Evolutionary conservation across 352 stramenopile genomes (phyloP), one percentile per base, ranked within the genome.

Genomic region (Phytophthora sansomeana): DNA sequence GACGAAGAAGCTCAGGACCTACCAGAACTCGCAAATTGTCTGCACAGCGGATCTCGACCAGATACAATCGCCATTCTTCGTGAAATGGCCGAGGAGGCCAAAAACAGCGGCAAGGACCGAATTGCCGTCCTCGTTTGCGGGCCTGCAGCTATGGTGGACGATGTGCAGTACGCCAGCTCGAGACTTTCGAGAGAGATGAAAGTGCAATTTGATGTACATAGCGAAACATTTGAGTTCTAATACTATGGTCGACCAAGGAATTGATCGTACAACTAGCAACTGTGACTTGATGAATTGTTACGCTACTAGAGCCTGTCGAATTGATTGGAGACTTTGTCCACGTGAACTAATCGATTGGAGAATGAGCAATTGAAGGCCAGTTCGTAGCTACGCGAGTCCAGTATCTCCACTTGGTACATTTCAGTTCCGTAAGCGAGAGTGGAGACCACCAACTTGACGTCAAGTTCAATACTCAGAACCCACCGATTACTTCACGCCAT

Each of bases 101-200:
- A 71, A 32, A 59, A 63, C 58, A 58, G 35, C 29, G 53, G 42
- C 7, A 75, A 77, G 28, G 36, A 75, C 8, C 66, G 77, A 29
- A 61, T 88, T 19, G 80, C 56, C 0, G 72, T 88, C 6, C 46
- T 88, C 16, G 80, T 85, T 3, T 88, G 77, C 24, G 80, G 80
- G 1, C 77, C 77, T 6, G 5, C 21, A 5, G 42, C 58, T 17
- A 65, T 88, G 39, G 54, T 88, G 0, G 53, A 66, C 0, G 69
- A 77, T 6, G 63, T 79, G 11, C 51, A 72, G 0, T 67, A 60
- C 30, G 43, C 65, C 4, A 73, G 62, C 26, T 69, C 64, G 0
- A 41, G 46, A 44, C 58, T 83, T 16, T 43, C 63, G 1, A 54
- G 51, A 36, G 52, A 75, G 29, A 30, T 83, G 13, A 67, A 75